Base-by-base conservation (phyloP, 176 grass and related monocot genomes). In the Rhynchospora breviuscula region DNA sequence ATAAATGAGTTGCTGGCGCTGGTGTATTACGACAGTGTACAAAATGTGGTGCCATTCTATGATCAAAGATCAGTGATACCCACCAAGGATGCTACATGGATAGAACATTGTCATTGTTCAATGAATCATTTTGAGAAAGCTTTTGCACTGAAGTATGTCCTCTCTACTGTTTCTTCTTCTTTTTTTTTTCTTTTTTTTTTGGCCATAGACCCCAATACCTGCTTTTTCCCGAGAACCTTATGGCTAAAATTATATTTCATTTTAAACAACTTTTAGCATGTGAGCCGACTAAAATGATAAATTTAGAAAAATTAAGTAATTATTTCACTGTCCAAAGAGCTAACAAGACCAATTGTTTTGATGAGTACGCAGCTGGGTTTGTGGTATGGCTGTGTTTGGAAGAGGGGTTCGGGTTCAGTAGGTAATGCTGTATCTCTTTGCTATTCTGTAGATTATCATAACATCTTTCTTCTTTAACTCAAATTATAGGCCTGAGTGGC, bases 11-110 rank as follows among this genome's bases (percentile, higher is more conserved):
- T 98, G 75, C 85, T 98, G 83, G 91, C 95, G 29, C 88, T 98
- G 63, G 95, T 98, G 60, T 98, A 98, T 87, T 98, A 98, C 47
- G 95, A 98, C 45, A 89, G 91, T 85, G 26, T 98, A 69, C 92
- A 98, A 82, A 98, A 93, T 86, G 95, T 98, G 79, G 95, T 94
- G 78, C 95, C 95, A 58, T 98, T 90, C 87, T 98, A 94, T 91
- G 95, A 98, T 88, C 95, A 98, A 85, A 88, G 95, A 86, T 86
- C 87, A 88, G 88, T 87, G 88, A 83, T 91, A 86, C 95, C 95
- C 72, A 82, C 88, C 67, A 94, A 98, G 87, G 92, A 98, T 87
- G 79, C 87, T 82, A 78, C 84, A 87, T 98, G 95, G 95, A 80
- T 87, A 45, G 84, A 61, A 83, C 92, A 91, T 92, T 94, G 92